phyloP scores from a whole-genome alignment of 768 basidiomycete genomes.

The Phlebiopsis flavidoalba region DNA sequence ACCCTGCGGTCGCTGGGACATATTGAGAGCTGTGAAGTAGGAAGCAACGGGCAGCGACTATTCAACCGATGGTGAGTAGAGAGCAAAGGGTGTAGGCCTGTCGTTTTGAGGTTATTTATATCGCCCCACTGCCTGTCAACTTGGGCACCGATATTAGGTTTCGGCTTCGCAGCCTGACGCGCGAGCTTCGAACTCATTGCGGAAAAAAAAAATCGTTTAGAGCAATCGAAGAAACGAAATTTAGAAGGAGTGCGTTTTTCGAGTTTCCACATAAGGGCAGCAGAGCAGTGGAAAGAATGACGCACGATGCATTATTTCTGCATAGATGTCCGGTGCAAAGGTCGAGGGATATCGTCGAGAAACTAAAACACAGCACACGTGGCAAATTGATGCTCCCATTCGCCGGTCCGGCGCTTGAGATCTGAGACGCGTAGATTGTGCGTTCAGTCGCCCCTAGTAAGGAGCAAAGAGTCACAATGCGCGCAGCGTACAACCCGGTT shows the following conservation, averaged over 20 bases:
- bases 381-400: not conserved
- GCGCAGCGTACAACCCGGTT: too few relatives aligned
- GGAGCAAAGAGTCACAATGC: too few relatives aligned
- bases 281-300: too few relatives aligned
- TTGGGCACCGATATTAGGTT: not conserved
- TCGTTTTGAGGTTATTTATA: not conserved
- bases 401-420: too few relatives aligned
- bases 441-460: too few relatives aligned
- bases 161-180: not conserved
- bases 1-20: not conserved
- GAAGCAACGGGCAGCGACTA: not conserved
- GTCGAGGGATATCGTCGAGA: not conserved
- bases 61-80: not conserved
- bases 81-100: not conserved
- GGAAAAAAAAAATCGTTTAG: too few relatives aligned
- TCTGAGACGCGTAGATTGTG: too few relatives aligned
- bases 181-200: not conserved
- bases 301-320: not conserved
- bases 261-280: too few relatives aligned
- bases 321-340: not conserved
- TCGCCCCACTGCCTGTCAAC: not conserved
- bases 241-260: too few relatives aligned
- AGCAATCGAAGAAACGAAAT: too few relatives aligned
- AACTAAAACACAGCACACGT: not conserved
- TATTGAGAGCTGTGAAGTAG: not conserved